Evolutionary conservation across 768 basidiomycete species (phyloP), one percentile per base, ranked within the genome.

Genomic region (Amanita thiersii): DNA sequence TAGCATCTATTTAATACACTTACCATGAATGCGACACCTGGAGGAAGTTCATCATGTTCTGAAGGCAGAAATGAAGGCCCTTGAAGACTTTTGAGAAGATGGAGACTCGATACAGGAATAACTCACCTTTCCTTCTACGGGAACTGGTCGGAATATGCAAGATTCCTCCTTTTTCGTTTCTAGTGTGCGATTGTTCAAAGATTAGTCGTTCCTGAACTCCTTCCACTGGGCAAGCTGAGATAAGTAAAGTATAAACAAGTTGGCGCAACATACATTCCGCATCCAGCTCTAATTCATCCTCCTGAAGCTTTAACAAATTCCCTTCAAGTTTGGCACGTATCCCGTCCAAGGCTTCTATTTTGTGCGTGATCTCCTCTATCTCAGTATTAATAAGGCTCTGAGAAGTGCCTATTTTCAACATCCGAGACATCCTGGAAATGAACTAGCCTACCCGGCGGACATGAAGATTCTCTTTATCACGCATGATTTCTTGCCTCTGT

Each of bases 21-120:
- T 62, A 89, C 90, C 93, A 99, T 98, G 64, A 99, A 99, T 9
- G 94, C 96, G 4, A 98, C 79, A 1, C 90, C 91, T 5, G 82
- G 77, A 6, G 96, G 96, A 21, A 99, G 70, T 40, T 96, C 91
- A 51, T 92, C 90, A 51, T 99, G 96, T 57, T 98, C 96, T 12
- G 92, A 96, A 3, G 96, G 96, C 35, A 99, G 59, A 68, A 99
- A 98, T 12, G 88, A 88, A 0, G 94, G 93, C 2, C 94, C 93
- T 83, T 46, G 30, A 18, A 39, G 29, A 31, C 10, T 12, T 21
- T 33, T 28, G 40, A 37, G 15, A 40, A 32, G 35, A 19, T 23
- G 19, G 9, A 21, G 35, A 45, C 17, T 32, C 33, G 29, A 43
- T 46, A 8, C n/a, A 31, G 25, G n/a, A 4, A 24, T 43, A 17